These are phyloP conservation scores for Irpex lacteus DNA, from an alignment of 1,284 basidiomycete genomes.

Conservation along the genomic window DNA sequence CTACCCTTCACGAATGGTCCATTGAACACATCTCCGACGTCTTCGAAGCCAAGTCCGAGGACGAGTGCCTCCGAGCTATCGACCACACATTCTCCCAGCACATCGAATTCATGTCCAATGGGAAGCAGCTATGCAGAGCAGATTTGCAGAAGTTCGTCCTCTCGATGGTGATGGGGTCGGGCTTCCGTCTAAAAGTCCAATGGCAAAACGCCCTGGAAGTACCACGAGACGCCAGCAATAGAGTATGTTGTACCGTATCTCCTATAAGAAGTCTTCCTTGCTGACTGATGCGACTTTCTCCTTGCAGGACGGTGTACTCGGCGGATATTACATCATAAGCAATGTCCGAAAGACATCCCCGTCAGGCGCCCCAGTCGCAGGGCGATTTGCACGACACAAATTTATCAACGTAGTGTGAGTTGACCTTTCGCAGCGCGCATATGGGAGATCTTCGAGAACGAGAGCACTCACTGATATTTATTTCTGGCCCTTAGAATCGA, in stretches of 20 bases:
- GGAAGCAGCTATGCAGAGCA: slow-evolving; percentile 36
- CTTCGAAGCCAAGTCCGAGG: slow-evolving; percentile 49
- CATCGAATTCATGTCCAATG: slow-evolving; percentile 44
- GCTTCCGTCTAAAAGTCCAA: slow-evolving; percentile 40
- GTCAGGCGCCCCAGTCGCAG: slow-evolving; percentile 28
- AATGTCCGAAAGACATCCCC: slow-evolving; percentile 42
- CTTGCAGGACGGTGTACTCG: slow-evolving; percentile 45
- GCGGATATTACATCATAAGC: slow-evolving; percentile 50
- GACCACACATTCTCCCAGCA: slow-evolving; percentile 43
- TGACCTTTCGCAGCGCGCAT: neutral
- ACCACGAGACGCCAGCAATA: slow-evolving; percentile 38
- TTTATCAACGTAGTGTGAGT: slow-evolving; percentile 50
- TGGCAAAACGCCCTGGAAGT: slow-evolving; percentile 49
- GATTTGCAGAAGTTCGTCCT: slow-evolving; percentile 44
- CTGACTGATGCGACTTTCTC: neutral
- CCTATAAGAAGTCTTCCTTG: neutral
- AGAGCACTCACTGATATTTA: slow-evolving; percentile 2
- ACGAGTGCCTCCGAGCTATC: slow-evolving; percentile 42
- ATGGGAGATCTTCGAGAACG: neutral
- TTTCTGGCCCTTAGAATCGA: slow-evolving; percentile 37
- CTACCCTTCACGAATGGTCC: slow-evolving; percentile 52
- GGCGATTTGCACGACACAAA: slow-evolving; percentile 48
- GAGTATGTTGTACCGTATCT: slow-evolving; percentile 32
- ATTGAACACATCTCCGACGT: slow-evolving; percentile 45
- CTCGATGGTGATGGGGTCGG: slow-evolving; percentile 40